Evolutionary conservation across 805 yeast genomes (phyloP), one percentile per base, ranked within the genome.

Genomic region (Kluyveromyces dobzhanskii): DNA sequence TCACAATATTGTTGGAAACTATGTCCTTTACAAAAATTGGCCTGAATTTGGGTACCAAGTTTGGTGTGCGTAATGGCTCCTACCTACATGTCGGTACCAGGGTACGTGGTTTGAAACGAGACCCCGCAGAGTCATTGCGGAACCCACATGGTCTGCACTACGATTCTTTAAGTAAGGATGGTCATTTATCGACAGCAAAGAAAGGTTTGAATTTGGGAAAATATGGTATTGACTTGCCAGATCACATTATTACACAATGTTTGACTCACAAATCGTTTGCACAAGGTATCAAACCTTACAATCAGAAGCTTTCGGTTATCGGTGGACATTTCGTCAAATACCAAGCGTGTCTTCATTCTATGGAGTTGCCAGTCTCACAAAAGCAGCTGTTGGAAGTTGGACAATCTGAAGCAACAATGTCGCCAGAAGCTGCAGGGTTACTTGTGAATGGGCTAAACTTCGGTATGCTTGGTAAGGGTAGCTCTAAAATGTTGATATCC

Each of bases 211-310:
- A 51, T 17, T 44, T 59, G n/a, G 42, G 44, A 13, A 40, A 50
- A 31, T 50, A 45, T 39, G 46, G 46, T 16, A 50, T 59, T 10
- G 47, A 66, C 30, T 65, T 88, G 30, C 68, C 80, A 4, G 82
- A 85, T 51, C 69, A 70, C 5, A 48, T 81, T 42, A 63, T 81
- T 17, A 66, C 86, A 44, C 97, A 90, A 64, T 78, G 85, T 30
- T 66, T 88, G 51, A 88, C 97, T 4, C 97, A 90, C 65, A 90
- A 90, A 65, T 85, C 95, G 17, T 90, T 87, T 69, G 94, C 94
- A 4, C 94, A 85, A 63, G 97, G 95, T 8, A 67, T 74, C 45
- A 77, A 80, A 51, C 96, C 97, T 6, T 85, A 84, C 64, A 90
- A 88, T 64, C 96, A 87, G 57, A 83, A 81, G 59, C 67, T 90